Evolutionary conservation across 2,329 filamentous ascomycete genomes (phyloP).

Genomic region (Microcyclospora tardicrescens): DNA sequence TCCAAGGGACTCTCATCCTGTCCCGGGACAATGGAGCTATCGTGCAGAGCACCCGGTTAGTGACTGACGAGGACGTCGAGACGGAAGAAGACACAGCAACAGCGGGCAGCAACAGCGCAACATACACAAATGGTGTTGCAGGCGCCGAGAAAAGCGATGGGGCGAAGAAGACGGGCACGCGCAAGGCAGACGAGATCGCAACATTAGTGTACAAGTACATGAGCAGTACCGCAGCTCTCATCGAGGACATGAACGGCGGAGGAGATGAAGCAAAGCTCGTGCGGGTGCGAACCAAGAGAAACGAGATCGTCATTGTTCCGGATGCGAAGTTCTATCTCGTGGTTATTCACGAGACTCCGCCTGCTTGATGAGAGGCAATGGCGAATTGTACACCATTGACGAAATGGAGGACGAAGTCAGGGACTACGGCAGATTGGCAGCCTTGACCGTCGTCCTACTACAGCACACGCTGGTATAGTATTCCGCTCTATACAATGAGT

Average conservation of each 20-base stretch:
- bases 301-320: conserved; percentile 72
- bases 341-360: conserved; percentile 69
- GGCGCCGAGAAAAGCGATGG: conserved; percentile 11
- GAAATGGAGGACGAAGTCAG: not conserved
- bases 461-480: not conserved
- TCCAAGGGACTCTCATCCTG: conserved; percentile 64
- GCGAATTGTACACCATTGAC: not conserved
- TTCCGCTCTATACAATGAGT: too few relatives aligned
- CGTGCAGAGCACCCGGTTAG: conserved; percentile 59
- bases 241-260: conserved; percentile 61
- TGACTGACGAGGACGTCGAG: conserved; percentile 44
- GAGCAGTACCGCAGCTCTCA: conserved; percentile 52
- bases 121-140: conserved; percentile 7
- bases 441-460: not conserved
- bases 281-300: conserved; percentile 67
- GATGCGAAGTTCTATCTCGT: conserved; percentile 65
- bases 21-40: conserved; percentile 61
- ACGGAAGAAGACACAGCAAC: conserved; percentile 27
- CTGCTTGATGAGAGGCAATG: conserved; percentile 35
- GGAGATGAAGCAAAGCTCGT: conserved; percentile 69
- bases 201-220: conserved; percentile 65
- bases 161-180: conserved; percentile 29
- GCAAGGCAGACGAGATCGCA: conserved; percentile 55
- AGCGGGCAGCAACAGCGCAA: conserved; percentile 9
- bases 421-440: not conserved